Percentiles rank a stretch among this genome's conserved stretches.
Conservation (phyloP, 768 basidiomycete species). For the Trametes cubensis region DNA sequence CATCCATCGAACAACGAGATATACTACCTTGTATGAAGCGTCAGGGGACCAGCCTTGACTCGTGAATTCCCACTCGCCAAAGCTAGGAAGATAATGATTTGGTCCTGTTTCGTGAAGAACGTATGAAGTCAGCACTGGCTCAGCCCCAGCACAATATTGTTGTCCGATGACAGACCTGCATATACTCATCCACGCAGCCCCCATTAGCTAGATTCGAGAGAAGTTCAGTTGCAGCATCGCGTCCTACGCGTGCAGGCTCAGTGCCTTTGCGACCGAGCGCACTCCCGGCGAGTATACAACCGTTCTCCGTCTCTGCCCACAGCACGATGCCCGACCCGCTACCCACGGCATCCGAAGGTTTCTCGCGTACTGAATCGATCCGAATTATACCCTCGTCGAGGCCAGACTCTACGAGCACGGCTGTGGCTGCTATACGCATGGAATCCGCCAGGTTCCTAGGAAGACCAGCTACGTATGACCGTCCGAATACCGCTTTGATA, state of each 20-base stretch:
- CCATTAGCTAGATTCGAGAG: slow-evolving; percentile 59
- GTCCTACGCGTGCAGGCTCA: slow-evolving; percentile 52
- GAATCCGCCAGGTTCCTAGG: slow-evolving; percentile 54
- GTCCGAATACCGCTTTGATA: slow-evolving; percentile 54
- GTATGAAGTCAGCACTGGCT: not conserved
- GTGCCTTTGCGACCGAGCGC: slow-evolving; percentile 59
- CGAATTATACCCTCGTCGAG: slow-evolving; percentile 31
- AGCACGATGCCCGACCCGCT: slow-evolving; percentile 72
- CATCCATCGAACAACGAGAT: not conserved
- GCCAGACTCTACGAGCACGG: slow-evolving; percentile 46
- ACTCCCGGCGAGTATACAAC: slow-evolving; percentile 70
- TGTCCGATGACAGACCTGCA: slow-evolving; percentile 45
- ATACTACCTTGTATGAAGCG: slow-evolving; percentile 69
- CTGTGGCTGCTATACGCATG: slow-evolving; percentile 58
- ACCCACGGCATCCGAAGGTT: slow-evolving; percentile 42
- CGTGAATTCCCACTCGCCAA: slow-evolving; percentile 66
- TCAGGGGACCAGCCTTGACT: slow-evolving; percentile 58
- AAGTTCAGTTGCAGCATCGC: slow-evolving; percentile 62
- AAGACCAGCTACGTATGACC: slow-evolving; percentile 69
- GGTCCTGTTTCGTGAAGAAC: slow-evolving; percentile 53
- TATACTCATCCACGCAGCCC: slow-evolving; percentile 71
- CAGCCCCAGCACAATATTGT: too few relatives aligned
- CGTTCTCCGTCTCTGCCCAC: slow-evolving; percentile 73
- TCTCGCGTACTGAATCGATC: slow-evolving; percentile 35
- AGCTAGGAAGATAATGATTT: slow-evolving; percentile 77